These are phyloP conservation scores for Mycena venus DNA, from an alignment of 768 basidiomycete species.

Conservation along the genomic window DNA sequence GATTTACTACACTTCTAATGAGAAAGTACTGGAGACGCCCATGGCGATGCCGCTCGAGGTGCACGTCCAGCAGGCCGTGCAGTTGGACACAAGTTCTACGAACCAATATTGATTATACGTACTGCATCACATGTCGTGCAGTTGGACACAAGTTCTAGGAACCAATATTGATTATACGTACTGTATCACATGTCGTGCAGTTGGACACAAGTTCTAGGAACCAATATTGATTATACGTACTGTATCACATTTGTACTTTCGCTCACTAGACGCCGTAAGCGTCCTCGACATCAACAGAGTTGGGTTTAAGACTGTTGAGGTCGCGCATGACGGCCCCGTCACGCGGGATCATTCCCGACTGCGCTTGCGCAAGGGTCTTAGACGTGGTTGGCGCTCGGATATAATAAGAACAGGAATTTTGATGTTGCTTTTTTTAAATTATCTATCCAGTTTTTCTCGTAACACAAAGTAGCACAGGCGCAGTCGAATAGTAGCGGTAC, in stretches of 20 bases:
- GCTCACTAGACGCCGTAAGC: slow-evolving; percentile 5
- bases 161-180: background rate
- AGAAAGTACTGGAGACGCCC: background rate
- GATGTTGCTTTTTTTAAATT: slow-evolving; percentile 6
- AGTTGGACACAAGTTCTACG: slow-evolving; percentile 3
- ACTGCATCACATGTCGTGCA: background rate
- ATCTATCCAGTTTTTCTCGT: slow-evolving; percentile 7
- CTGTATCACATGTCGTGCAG: background rate
- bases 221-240: slow-evolving; percentile 5
- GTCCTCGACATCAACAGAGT: slow-evolving; percentile 5
- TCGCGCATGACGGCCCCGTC: background rate
- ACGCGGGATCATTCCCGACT: slow-evolving; percentile 1
- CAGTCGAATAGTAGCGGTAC: slow-evolving; percentile 1
- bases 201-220: slow-evolving; percentile 10
- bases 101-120: slow-evolving; percentile 11
- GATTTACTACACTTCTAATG: slow-evolving; percentile 3
- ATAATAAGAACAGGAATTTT: slow-evolving; percentile 13
- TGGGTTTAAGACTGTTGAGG: slow-evolving; percentile 9
- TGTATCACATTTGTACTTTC: slow-evolving; percentile 4
- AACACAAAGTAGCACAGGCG: slow-evolving; percentile 1
- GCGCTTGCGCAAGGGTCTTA: slow-evolving; percentile 6
- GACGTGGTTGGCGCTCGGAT: background rate
- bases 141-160: slow-evolving; percentile 2
- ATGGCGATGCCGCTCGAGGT: slow-evolving; percentile 2
- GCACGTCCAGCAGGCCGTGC: background rate